Evolutionary conservation across 192 early-diverging fungal species (phyloP), one percentile per base, ranked within the genome.

Genomic region (Backusella tuberculispora): DNA sequence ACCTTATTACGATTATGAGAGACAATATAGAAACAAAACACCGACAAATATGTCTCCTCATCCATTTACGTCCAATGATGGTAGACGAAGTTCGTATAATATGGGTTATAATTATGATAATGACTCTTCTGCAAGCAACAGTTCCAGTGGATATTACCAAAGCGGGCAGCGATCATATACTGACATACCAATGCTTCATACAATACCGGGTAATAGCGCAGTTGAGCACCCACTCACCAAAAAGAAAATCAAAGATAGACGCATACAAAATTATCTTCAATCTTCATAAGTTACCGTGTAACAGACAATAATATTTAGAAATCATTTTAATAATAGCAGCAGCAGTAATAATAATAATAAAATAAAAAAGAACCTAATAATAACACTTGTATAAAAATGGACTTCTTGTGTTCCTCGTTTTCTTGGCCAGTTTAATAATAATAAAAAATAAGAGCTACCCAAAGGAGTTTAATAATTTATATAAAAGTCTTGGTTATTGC

Each of bases 361-460:
- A 34, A 53, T 53, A 53, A 53, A 48, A 56, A 60, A 60, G 19
- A 60, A n/a, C 24, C 53, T 60, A 60, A 60, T 60, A 60, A 60
- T 60, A 60, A 60, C 19, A 60, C 53, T 56, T 56, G 66, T 67
- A 43, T 67, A 67, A 67, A 42, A 67, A 41, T 67, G 66, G 19
- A 38, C 37, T 41, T 7, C n/a, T 12, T 19, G n/a, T 67, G 38
- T 42, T 14, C 34, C 34, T 64, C 37, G 29, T 38, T 38, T 64
- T 63, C 29, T 29, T 63, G 21, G 63, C 34, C 12, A 63, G 56
- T 29, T 26, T 43, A 43, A 43, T 5, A 1, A 43, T 43, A 10
- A 43, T 43, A 43, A 43, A 43, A 6, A 21, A 53, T 19, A 21
- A 47, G 17, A 47, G 19, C 8, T 21, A n/a, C 17, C 6, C 19